Evolutionary conservation across 768 basidiomycete genomes (phyloP), one percentile per base, ranked within the genome.

Genomic region (Lactifluus rugatus): DNA sequence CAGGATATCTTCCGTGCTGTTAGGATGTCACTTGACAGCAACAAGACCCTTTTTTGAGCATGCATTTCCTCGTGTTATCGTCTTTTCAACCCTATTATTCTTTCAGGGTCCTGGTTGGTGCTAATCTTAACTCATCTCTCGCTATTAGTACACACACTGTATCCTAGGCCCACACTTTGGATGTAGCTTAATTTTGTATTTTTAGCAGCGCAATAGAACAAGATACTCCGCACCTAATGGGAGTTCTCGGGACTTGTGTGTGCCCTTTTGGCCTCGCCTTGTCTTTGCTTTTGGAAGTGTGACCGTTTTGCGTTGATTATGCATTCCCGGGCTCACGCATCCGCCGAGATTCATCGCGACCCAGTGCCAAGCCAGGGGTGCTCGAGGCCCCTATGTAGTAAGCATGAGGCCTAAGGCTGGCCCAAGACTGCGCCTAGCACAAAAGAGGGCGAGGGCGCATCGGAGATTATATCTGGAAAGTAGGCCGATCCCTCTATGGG

Each of bases 141-240:
- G 49, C 48, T 56, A 51, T 34, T 17, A 55, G 54, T 44, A 55
- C 54, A 47, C 51, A 23, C 34, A 21, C 36, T 52, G 54, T 56
- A 60, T 60, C 59, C 54, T 46, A 23, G 28, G 44, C 55, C 28
- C 54, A 46, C 28, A 37, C 28, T 51, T 31, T 51, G 54, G 48
- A 47, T 52, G 56, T 57, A 51, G 54, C 58, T 50, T 54, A 39
- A 25, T 28, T 47, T 42, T 60, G 45, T 56, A 60, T 60, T 56
- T 50, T 47, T 60, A 60, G 48, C 36, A 32, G 44, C 16, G 54
- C 36, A 47, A 21, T 60, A 56, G 58, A 55, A 47, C 34, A 28
- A 39, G 21, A 21, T 46, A 45, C 42, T 36, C 48, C n/a, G 58
- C 34, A 50, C 48, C 44, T 60, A 50, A 55, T 46, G 19, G 52